phyloP scores from a whole-genome alignment of 2,329 filamentous ascomycete genomes.

The Pestalotiopsis sp. region DNA sequence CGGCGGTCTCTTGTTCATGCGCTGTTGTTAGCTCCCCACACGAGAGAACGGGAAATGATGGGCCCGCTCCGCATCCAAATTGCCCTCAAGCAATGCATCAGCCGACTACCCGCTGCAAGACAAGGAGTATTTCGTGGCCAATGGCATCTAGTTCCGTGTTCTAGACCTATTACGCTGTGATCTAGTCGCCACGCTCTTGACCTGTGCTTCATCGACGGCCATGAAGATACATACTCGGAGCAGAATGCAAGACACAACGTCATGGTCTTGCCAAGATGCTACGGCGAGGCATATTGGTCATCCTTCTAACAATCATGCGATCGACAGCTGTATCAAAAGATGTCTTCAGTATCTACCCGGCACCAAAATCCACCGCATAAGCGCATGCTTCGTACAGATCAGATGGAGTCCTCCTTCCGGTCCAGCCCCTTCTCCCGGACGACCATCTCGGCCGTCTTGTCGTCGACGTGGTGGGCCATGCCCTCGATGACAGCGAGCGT shows the following conservation, averaged over 20 bases:
- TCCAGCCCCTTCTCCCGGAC: slow-evolving; percentile 1
- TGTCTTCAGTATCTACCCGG: neutral
- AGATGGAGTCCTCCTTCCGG: neutral
- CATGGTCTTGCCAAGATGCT: too few species aligned
- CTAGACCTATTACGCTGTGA: too few species aligned
- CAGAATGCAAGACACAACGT: too few species aligned
- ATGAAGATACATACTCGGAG: too few species aligned
- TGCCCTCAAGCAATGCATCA: neutral
- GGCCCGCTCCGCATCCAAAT: neutral
- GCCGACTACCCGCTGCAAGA: neutral
- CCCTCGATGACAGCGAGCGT: slow-evolving; percentile 4
- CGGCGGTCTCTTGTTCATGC: neutral
- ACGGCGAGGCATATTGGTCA: too few species aligned
- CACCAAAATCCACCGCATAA: neutral
- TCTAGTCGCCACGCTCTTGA: too few species aligned
- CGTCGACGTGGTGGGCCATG: slow-evolving; percentile 1
- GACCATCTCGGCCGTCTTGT: slow-evolving; percentile 2
- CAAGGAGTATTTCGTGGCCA: neutral
- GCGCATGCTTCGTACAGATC: neutral
- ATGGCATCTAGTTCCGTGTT: too few species aligned
- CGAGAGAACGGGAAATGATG: neutral
- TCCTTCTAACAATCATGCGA: too few species aligned
- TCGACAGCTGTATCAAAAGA: neutral
- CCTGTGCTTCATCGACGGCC: too few species aligned
- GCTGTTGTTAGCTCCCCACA: neutral